Evolutionary conservation across 164 flowering plant species (phyloP).

Genomic region (Kalanchoe fedtschenkoi): DNA sequence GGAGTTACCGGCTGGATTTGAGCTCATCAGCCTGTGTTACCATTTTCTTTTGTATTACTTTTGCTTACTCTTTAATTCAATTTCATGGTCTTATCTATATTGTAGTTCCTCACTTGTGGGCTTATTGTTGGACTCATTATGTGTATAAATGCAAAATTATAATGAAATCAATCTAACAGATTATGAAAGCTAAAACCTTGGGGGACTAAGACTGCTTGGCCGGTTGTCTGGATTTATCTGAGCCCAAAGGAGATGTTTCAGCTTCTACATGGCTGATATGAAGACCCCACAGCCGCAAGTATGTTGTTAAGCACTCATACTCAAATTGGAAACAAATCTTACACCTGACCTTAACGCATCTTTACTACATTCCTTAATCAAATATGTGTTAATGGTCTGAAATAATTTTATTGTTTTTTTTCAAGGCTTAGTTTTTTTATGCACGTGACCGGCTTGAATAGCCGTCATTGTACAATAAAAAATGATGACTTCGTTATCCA

Average conservation of each 20-base stretch:
- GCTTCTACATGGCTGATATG: not conserved
- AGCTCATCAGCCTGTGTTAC: not conserved
- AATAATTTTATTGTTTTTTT: too few relatives aligned
- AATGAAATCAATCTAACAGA: not conserved
- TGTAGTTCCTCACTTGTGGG: not conserved
- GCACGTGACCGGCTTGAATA: too few relatives aligned
- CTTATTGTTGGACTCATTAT: not conserved
- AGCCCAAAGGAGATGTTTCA: not conserved
- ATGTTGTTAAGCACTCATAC: not conserved
- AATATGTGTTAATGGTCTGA: too few relatives aligned
- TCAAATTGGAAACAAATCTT: not conserved
- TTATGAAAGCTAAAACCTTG: not conserved
- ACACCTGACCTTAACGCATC: not conserved
- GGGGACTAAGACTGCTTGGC: not conserved
- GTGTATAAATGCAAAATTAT: not conserved
- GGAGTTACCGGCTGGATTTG: not conserved
- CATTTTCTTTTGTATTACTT: not conserved
- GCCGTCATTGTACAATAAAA: too few relatives aligned
- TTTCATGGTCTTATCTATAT: too few relatives aligned
- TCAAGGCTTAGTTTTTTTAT: too few relatives aligned
- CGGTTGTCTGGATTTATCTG: not conserved
- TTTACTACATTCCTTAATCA: too few relatives aligned
- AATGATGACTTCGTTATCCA: too few relatives aligned
- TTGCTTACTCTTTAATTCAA: too few relatives aligned
- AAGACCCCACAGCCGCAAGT: not conserved